These are phyloP conservation scores for Violaceomyces palustris DNA, from an alignment of 1,284 basidiomycete species.

Conservation along the genomic window DNA sequence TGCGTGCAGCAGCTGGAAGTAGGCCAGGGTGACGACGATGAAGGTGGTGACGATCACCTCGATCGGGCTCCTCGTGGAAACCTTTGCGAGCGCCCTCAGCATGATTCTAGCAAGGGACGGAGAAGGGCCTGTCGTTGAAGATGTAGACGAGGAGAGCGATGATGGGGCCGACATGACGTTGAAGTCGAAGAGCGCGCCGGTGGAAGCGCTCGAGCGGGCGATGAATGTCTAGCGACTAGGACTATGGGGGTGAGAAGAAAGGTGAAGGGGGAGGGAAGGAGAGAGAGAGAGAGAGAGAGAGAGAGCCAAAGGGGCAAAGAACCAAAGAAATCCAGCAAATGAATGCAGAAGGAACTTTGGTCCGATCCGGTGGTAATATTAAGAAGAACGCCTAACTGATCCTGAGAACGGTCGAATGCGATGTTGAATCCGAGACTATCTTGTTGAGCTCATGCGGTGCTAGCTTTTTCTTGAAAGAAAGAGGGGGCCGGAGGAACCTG, in stretches of 20 bases:
- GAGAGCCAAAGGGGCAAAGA: neutral
- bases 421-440: too few species aligned
- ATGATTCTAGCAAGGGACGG: constrained; percentile 26
- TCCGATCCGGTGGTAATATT: too few species aligned
- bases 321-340: neutral
- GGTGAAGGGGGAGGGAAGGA: neutral
- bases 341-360: too few species aligned
- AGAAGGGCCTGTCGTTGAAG: neutral
- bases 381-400: too few species aligned
- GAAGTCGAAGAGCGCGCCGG: too few species aligned
- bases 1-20: constrained; percentile 82
- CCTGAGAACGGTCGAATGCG: too few species aligned
- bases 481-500: too few species aligned
- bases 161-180: too few species aligned
- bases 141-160: neutral
- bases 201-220: neutral
- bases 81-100: constrained; percentile 24
- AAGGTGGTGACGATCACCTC: constrained; percentile 84
- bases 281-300: neutral
- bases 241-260: neutral
- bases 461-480: too few species aligned
- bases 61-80: constrained; percentile 55
- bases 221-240: neutral
- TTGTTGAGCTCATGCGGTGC: too few species aligned
- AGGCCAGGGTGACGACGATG: constrained; percentile 78